Base-by-base conservation (phyloP, 2,329 filamentous ascomycete species). In the Scytalidium sp. region DNA sequence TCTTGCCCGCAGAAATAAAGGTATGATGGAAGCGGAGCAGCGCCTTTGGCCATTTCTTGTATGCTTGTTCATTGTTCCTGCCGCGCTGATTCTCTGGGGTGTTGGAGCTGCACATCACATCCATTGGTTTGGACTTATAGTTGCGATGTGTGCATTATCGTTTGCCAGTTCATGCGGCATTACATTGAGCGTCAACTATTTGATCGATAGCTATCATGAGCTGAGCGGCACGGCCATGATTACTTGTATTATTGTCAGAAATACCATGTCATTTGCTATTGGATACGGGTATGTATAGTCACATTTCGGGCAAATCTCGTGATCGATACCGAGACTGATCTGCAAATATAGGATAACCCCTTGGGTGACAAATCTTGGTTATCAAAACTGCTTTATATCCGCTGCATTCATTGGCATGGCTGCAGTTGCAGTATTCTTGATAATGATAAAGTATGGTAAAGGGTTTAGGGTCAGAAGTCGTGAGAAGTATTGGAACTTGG, bases 241-340 rank as follows among this genome's bases (percentile, higher is more conserved):
- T 11, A 71, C 73, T 2, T 72, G 75, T 4, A 76, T 76, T 41
- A 48, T 76, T 10, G 48, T 56, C 10, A 62, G 74, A 5, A 76
- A 76, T 51, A 75, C 71, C 1, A 74, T 75, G 70, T 67, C 64
- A 19, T 75, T 75, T 53, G 73, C 72, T 8, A 69, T 76, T 42
- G 68, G 68, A 32, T 79, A 81, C 56, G 75, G 75, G 32, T 54
- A 43, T 39, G 50, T 50, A 2, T 17, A 20, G 10, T 3, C 17
- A 36, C 15, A 9, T 15, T 4, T 36, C 32, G 13, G 32, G 17
- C 13, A 9, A 36, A n/a, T 8, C 13, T 6, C 13, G 13, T 9
- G n/a, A n/a, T n/a, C n/a, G n/a, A n/a, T n/a, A n/a, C 13, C 5
- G 32, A 36, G 15, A 36, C 15, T 36, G 17, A 36, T 36, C 5